Evolutionary conservation across 177 flowering plant genomes (phyloP).

Genomic region (Vitis hybrid): DNA sequence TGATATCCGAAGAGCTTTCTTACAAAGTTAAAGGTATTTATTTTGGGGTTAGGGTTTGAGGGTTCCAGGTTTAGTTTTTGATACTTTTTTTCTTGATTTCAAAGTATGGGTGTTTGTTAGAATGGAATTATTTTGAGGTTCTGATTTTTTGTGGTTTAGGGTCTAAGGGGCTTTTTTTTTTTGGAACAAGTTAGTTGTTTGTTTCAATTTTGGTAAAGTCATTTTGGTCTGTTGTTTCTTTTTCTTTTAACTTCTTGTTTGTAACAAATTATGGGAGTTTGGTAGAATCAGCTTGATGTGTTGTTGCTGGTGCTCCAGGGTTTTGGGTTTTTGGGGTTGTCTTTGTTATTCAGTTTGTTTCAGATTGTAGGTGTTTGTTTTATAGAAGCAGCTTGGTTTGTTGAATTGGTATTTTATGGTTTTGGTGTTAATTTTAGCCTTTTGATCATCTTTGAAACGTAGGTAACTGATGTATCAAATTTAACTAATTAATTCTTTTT

Average conservation of each 20-base stretch:
- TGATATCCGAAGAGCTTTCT: constrained; percentile 88
- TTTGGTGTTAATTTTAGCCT: not conserved
- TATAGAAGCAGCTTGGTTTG: not conserved
- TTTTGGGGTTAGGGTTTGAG: constrained; percentile 13
- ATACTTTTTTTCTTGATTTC: not conserved
- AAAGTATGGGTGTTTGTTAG: too few species aligned
- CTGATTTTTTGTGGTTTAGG: not conserved
- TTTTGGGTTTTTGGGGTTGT: not conserved
- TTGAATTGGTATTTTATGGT: not conserved
- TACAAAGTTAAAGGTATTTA: constrained; percentile 84
- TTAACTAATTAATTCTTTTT: not conserved
- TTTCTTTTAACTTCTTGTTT: not conserved
- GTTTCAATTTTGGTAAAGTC: not conserved
- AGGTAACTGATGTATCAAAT: not conserved
- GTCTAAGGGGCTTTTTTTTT: not conserved
- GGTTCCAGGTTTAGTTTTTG: not conserved
- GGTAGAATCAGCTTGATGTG: not conserved
- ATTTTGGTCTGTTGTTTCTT: not conserved
- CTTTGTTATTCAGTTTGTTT: not conserved
- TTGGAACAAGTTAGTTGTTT: too few species aligned
- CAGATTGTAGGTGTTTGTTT: not conserved
- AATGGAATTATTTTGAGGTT: not conserved
- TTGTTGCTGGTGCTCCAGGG: not conserved
- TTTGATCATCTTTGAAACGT: not conserved
- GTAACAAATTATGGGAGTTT: not conserved